Conservation (phyloP, 129 eudicot species). For the Pulicaria dysenterica region DNA sequence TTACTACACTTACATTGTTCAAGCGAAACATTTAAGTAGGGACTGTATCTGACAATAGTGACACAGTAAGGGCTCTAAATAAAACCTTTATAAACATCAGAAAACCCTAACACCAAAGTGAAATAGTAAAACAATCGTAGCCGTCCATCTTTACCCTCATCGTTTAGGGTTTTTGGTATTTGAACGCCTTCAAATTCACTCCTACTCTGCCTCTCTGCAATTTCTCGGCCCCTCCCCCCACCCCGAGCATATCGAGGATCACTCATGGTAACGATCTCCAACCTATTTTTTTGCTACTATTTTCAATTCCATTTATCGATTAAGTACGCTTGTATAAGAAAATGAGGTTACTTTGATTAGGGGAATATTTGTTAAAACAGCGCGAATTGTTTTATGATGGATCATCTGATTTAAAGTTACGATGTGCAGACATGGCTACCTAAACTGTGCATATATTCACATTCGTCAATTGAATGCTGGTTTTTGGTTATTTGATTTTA, state of each 20-base stretch:
- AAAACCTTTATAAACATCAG: not conserved
- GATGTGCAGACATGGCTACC: not conserved
- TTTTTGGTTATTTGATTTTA: constrained; percentile 14
- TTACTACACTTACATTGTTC: too few relatives aligned
- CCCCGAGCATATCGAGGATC: constrained; percentile 11
- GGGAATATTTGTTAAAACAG: constrained; percentile 4
- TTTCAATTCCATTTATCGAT: not conserved
- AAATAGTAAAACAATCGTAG: constrained; percentile 29
- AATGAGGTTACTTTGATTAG: constrained; percentile 2
- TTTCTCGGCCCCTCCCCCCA: not conserved
- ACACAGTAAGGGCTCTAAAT: constrained; percentile 5
- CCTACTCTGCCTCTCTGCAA: constrained; percentile 20
- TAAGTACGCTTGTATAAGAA: not conserved
- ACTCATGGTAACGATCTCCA: constrained; percentile 29
- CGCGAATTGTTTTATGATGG: not conserved
- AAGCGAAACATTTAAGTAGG: too few relatives aligned
- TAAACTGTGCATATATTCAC: constrained; percentile 1
- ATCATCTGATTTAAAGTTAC: not conserved
- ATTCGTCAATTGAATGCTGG: not conserved
- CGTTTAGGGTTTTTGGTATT: constrained; percentile 39
- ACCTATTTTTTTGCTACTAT: not conserved
- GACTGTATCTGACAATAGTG: constrained; percentile 2
- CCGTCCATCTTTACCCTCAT: constrained; percentile 39
- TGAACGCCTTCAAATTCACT: constrained; percentile 26
- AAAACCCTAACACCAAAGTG: constrained; percentile 17